These are phyloP conservation scores for Hydrangea macrophylla DNA, from an alignment of 148 eudicot species.

Conservation along the genomic window DNA sequence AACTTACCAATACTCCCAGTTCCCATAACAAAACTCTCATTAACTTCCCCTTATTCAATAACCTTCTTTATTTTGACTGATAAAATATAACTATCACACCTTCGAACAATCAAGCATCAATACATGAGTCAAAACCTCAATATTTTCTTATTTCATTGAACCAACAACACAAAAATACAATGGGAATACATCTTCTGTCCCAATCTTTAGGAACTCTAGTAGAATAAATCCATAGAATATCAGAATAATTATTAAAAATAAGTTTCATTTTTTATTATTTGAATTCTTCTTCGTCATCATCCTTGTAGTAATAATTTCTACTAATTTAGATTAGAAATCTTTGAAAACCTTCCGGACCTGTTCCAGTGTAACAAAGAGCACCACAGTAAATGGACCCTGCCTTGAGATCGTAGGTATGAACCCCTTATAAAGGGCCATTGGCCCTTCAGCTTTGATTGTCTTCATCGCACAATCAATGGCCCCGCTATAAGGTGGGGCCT, in stretches of 20 bases:
- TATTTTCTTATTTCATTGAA: no score
- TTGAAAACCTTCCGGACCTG: constrained; percentile 73
- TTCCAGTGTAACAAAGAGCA: constrained; percentile 81
- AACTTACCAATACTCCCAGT: no score
- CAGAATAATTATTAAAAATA: background rate
- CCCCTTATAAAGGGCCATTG: constrained; percentile 73
- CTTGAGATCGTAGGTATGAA: constrained; percentile 83
- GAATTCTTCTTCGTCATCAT: constrained; percentile 29
- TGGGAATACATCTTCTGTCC: background rate
- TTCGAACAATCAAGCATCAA: no score
- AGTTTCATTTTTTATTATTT: background rate
- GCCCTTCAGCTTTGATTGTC: constrained; percentile 65
- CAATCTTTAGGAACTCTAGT: background rate
- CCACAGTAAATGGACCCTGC: constrained; percentile 89
- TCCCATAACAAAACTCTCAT: no score
- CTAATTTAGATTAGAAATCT: constrained; percentile 60
- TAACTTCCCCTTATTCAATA: no score
- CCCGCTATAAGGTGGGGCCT: constrained; percentile 55
- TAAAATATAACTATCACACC: no score
- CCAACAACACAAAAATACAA: background rate
- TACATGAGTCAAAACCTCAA: no score
- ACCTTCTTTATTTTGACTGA: no score
- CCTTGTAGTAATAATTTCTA: constrained; percentile 13
- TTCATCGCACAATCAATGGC: constrained; percentile 77
- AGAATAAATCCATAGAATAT: background rate